A percentile compares a stretch with the other conserved stretches of the same genome.
These are phyloP conservation scores for Fomitopsis pinicola DNA, from an alignment of 1,284 basidiomycete species.

Conservation along the genomic window DNA sequence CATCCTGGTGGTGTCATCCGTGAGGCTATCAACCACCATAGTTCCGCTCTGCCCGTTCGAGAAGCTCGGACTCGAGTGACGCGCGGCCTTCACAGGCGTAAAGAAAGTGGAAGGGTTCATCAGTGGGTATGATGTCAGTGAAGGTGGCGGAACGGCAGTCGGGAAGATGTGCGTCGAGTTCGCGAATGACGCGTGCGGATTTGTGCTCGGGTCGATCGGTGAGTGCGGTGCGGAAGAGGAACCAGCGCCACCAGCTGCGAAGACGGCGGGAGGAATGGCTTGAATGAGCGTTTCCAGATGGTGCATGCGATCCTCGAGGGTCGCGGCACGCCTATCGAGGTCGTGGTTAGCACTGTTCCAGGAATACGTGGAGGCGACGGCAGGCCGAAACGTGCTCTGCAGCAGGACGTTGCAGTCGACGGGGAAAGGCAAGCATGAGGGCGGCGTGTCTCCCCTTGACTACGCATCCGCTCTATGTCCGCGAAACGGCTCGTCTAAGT, in stretches of 20 bases:
- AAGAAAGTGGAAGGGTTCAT: slow-evolving; percentile 78
- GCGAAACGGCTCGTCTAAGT: not conserved
- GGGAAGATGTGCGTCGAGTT: slow-evolving; percentile 44
- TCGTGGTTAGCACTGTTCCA: not conserved
- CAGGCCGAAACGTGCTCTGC: not conserved
- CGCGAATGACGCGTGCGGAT: slow-evolving; percentile 54
- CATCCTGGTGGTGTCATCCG: slow-evolving; percentile 55
- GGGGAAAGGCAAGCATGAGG: not conserved
- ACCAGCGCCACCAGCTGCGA: slow-evolving; percentile 49
- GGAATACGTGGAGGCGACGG: not conserved
- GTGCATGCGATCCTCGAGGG: slow-evolving; percentile 80
- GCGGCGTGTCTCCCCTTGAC: not conserved
- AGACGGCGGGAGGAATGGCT: slow-evolving; percentile 75
- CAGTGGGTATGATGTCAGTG: slow-evolving; percentile 68
- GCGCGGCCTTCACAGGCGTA: slow-evolving; percentile 37
- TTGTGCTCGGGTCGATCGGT: slow-evolving; percentile 31
- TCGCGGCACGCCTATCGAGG: slow-evolving; percentile 59
- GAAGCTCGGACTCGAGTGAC: slow-evolving; percentile 40
- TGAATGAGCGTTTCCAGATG: slow-evolving; percentile 78
- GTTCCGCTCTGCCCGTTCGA: slow-evolving; percentile 7
- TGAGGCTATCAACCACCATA: slow-evolving; percentile 38
- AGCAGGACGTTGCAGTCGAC: not conserved
- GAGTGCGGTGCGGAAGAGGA: slow-evolving; percentile 18
- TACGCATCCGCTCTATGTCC: slow-evolving; percentile 1
- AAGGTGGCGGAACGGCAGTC: slow-evolving; percentile 70